phyloP scores from a whole-genome alignment of 78 protist genomes.

The slime mould (Dictyostelium discoideum) region DNA sequence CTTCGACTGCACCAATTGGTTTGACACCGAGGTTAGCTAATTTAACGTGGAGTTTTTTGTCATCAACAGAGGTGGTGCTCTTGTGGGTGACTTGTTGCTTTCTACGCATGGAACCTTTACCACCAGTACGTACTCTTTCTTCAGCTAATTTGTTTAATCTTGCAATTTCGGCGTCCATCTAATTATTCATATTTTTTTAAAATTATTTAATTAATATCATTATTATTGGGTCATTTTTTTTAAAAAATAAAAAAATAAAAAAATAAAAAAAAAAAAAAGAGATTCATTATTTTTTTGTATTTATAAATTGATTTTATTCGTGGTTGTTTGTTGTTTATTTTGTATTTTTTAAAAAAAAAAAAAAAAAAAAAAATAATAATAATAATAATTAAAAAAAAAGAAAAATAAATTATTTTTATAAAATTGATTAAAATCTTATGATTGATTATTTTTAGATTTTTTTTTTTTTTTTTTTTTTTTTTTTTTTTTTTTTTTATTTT shows the following conservation, averaged over 20 bases:
- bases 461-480: no score
- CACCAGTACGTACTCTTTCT: slow-evolving; percentile 89
- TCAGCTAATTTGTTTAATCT: slow-evolving; percentile 64
- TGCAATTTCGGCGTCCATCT: slow-evolving; percentile 62
- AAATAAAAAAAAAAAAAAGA: not conserved
- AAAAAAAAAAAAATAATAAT: no score
- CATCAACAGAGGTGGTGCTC: slow-evolving; percentile 34
- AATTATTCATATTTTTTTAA: not conserved
- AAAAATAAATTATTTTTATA: no score
- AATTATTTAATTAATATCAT: not conserved
- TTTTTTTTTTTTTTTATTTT: no score
- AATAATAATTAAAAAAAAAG: no score
- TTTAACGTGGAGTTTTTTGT: slow-evolving; percentile 48
- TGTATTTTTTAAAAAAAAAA: no score
- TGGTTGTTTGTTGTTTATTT: no score
- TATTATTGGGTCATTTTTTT: no score
- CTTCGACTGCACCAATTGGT: slow-evolving; percentile 73
- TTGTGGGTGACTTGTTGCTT: slow-evolving; percentile 83
- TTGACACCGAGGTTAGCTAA: slow-evolving; percentile 51
- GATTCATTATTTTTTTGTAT: no score
- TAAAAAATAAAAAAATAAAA: no score
- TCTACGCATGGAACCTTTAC: slow-evolving; percentile 92
- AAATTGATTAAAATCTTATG: no score
- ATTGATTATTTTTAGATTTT: not conserved
- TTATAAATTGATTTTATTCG: no score